Conservation (phyloP, 2,329 filamentous ascomycete genomes). For the Allantophomopsis lycopodina region DNA sequence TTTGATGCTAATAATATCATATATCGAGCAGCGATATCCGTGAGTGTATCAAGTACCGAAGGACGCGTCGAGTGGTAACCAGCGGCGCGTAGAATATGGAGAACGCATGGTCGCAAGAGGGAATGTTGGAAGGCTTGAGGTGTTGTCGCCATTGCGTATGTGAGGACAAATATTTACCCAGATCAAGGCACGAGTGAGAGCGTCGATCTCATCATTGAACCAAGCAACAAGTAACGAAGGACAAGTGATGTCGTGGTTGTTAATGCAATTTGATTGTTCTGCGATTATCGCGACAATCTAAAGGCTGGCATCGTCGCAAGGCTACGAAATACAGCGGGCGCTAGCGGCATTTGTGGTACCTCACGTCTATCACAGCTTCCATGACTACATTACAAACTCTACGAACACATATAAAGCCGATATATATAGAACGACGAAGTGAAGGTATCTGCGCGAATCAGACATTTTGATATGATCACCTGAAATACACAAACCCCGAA, state of each 20-base stretch:
- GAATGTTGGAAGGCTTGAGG: constrained; percentile 50
- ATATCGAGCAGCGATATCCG: constrained; percentile 75
- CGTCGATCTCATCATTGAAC: neutral
- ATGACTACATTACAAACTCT: neutral
- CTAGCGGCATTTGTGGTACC: no score
- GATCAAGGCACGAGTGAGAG: neutral
- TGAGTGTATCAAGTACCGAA: constrained; percentile 74
- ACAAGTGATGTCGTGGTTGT: neutral
- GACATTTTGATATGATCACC: neutral
- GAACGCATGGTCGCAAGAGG: constrained; percentile 71
- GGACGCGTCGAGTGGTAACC: constrained; percentile 78
- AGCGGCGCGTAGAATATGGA: constrained; percentile 83
- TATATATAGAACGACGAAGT: neutral
- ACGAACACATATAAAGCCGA: neutral
- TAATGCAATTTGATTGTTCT: no score
- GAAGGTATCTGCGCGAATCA: constrained; percentile 1
- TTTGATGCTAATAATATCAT: constrained; percentile 59
- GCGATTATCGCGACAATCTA: no score
- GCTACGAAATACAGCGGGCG: no score
- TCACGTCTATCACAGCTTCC: neutral
- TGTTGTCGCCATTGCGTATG: constrained; percentile 23
- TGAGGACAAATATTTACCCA: neutral
- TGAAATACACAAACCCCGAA: neutral
- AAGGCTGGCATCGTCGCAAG: no score
- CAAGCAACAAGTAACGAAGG: neutral